Base-by-base conservation (phyloP, 331 rosid species). In the Malus hybrid region DNA sequence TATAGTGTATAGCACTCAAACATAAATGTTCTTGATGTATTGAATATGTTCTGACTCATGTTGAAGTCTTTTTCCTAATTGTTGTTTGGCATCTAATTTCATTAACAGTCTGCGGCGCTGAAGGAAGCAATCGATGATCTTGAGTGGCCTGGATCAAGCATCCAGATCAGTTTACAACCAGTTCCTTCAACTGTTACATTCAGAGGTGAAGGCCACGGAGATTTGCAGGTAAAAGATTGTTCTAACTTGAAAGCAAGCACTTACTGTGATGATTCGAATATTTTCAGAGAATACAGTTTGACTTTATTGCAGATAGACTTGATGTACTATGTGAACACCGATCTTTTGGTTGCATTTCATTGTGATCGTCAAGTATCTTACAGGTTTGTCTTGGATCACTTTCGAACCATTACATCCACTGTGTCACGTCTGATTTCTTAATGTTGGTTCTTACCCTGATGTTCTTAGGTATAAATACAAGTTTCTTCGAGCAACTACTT, bases 71-170 rank as follows among this genome's bases (percentile, higher is more conserved):
- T 58, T 34, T 36, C 55, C 56, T 58, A 32, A 8, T 30, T 22
- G 8, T 58, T 48, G 22, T 53, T 20, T 56, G 7, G 36, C 79
- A 62, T 18, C 77, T 68, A 63, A 74, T 71, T n/a, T 15, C 29
- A 48, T 63, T 79, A 61, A n/a, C 82, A 93, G 97, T 89, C 97
- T 75, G 94, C 94, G 75, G 91, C 87, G 26, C 82, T 93, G 63
- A 89, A 91, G 83, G 98, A 93, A 83, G 98, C 96, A 46, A 86
- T 93, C 73, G 98, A 93, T 75, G 97, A 93, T 89, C 98, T 93
- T 71, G 97, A 93, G 78, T 91, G 97, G 97, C 98, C 97, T 64
- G 98, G 98, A 55, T 87, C 98, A 68, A 93, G 94, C 83, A 84
- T 93, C 83, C 93, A 87, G 82, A 86, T 93, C 72, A 80, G 66